These are phyloP conservation scores for Aspergillus bridgeri DNA, from an alignment of 495 filamentous ascomycete genomes.

Conservation along the genomic window DNA sequence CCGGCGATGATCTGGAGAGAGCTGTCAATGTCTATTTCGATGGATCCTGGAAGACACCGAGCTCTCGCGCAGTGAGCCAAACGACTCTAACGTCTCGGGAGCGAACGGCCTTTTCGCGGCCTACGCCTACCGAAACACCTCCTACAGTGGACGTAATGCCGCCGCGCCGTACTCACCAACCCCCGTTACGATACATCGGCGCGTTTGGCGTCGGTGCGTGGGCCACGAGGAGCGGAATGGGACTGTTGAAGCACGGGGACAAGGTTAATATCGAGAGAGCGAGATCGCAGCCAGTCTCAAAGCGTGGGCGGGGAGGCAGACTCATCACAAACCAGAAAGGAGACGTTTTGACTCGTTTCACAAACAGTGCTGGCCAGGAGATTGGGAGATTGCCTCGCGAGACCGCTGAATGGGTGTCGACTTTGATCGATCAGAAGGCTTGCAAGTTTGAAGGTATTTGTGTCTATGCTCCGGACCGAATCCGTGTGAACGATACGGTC, in stretches of 20 bases:
- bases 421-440: constrained; percentile 86
- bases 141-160: constrained; percentile 3
- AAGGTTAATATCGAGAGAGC: constrained; percentile 80
- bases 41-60: constrained; percentile 74
- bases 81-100: constrained; percentile 10
- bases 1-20: constrained; percentile 59
- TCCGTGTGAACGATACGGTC: constrained; percentile 89
- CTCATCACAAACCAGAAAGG: constrained; percentile 52
- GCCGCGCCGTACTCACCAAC: constrained; percentile 41
- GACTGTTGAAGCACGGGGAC: constrained; percentile 73
- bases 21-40: constrained; percentile 89
- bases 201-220: constrained; percentile 89
- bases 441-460: constrained; percentile 84
- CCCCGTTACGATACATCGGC: constrained; percentile 74
- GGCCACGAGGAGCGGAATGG: constrained; percentile 81
- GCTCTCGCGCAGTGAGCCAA: constrained; percentile 8
- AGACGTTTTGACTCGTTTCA: constrained; percentile 94
- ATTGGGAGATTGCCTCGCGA: constrained; percentile 88
- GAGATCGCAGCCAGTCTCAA: constrained; percentile 61
- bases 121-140: not conserved
- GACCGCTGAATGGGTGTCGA: constrained; percentile 88
- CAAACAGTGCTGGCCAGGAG: constrained; percentile 73
- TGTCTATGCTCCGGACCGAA: constrained; percentile 81
- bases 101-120: constrained; percentile 9
- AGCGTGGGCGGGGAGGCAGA: constrained; percentile 48